Percentiles rank a stretch among this genome's conserved stretches.
These are phyloP conservation scores for Tolypocladium guangdongense DNA, from an alignment of 2,329 filamentous ascomycete species.

Conservation along the genomic window DNA sequence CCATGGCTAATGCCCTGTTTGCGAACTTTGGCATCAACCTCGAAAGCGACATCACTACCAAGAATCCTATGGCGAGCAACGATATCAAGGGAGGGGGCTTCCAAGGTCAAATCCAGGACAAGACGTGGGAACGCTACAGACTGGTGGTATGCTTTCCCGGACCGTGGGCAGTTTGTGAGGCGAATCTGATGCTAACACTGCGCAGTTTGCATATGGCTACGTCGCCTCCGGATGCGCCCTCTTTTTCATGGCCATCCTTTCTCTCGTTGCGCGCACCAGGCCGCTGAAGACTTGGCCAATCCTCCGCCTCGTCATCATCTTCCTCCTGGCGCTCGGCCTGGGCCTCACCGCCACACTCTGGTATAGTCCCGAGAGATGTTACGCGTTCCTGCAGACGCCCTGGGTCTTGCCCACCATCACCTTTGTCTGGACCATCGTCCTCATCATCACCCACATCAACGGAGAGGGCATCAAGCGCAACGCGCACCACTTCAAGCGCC, in stretches of 20 bases:
- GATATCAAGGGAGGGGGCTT: conserved; percentile 6
- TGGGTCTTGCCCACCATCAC: conserved; percentile 23
- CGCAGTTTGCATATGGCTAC: conserved; percentile 23
- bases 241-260: conserved; percentile 19
- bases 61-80: conserved; percentile 3
- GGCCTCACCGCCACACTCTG: conserved; percentile 16
- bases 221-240: conserved; percentile 20
- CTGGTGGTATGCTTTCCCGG: conserved; percentile 15
- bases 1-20: conserved; percentile 19
- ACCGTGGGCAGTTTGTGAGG: too few species aligned
- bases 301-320: conserved; percentile 16
- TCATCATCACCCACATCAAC: conserved; percentile 21
- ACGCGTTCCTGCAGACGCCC: conserved; percentile 12
- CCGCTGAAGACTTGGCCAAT: conserved; percentile 21
- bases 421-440: conserved; percentile 20
- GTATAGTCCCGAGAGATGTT: conserved; percentile 6
- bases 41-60: conserved; percentile 8
- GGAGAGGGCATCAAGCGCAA: conserved; percentile 1
- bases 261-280: conserved; percentile 17
- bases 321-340: conserved; percentile 17
- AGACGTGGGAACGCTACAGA: conserved; percentile 14
- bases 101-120: conserved; percentile 11
- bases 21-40: conserved; percentile 21
- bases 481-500: conserved; percentile 4
- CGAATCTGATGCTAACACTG: not conserved